Percentiles rank a stretch among this genome's conserved stretches.
phyloP scores from a whole-genome alignment of 1,284 basidiomycete species.

The Rhodotorula glutinis region DNA sequence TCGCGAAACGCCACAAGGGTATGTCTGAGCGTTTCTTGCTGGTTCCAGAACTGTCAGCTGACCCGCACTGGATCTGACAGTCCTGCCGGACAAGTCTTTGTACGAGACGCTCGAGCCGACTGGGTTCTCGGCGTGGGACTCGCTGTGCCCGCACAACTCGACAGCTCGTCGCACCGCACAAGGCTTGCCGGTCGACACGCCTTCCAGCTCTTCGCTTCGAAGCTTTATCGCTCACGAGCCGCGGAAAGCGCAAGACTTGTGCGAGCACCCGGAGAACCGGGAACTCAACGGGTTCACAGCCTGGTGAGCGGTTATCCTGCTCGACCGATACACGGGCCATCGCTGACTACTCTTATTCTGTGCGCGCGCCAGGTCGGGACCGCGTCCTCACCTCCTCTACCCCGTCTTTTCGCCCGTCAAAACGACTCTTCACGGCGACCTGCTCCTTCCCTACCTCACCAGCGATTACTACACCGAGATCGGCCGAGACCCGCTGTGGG shows the following conservation, averaged over 20 bases:
- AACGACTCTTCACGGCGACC: slow-evolving; percentile 40
- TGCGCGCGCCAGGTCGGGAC: slow-evolving; percentile 18
- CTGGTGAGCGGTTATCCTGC: slow-evolving; percentile 15
- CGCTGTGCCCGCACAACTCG: slow-evolving; percentile 33
- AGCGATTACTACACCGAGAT: slow-evolving; percentile 39
- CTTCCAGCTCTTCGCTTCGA: background rate
- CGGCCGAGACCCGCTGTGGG: slow-evolving; percentile 47
- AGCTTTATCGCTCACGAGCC: slow-evolving; percentile 31
- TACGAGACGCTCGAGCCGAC: slow-evolving; percentile 21
- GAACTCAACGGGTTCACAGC: slow-evolving; percentile 35
- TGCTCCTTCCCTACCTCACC: slow-evolving; percentile 39
- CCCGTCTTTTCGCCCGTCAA: slow-evolving; percentile 44
- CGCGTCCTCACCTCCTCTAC: slow-evolving; percentile 32
- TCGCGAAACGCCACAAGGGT: slow-evolving; percentile 23
- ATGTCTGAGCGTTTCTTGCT: background rate
- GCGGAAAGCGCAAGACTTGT: slow-evolving; percentile 37
- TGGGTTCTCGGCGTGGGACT: slow-evolving; percentile 29
- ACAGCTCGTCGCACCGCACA: slow-evolving; percentile 25
- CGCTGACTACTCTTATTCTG: background rate
- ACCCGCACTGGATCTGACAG: background rate
- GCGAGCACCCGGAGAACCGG: slow-evolving; percentile 34
- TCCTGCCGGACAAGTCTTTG: slow-evolving; percentile 3
- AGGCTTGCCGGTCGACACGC: slow-evolving; percentile 12
- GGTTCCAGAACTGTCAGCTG: background rate
- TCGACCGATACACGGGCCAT: background rate